Base-by-base conservation (phyloP, 768 basidiomycete genomes). In the Udeniomyces megalosporus region DNA sequence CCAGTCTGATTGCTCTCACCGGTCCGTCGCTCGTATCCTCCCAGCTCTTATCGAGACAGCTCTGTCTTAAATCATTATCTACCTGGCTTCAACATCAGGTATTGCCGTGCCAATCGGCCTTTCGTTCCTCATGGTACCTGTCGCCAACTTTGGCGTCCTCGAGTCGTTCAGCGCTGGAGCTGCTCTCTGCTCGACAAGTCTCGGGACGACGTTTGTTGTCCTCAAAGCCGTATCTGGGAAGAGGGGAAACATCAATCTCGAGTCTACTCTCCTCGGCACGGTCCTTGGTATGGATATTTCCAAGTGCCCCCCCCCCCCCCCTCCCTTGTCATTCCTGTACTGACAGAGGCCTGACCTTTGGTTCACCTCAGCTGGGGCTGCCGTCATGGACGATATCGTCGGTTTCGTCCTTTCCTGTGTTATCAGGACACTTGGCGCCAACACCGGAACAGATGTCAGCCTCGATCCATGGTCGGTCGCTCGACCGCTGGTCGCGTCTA, bases 121-220 rank as follows among this genome's bases (percentile, higher is more conserved):
- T 52, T 61, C 52, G 26, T 20, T 22, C 29, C 29, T 26, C n/a
- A 49, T 50, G 15, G 51, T 24, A 24, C 47, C 47, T 24, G 24
- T 24, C 28, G 49, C 24, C 4, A 4, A 8, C 1, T 55, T 22
- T 22, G 35, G 20, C 10, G n/a, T 20, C 0, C 66, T 80, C 3
- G 78, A 81, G 63, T 74, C 79, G 2, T 84, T 86, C 68, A 77
- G 80, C 0, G 80, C 81, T 0, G 83, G 83, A 0, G 80, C 82
- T 1, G 78, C 82, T 0, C 74, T 84, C 0, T 80, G 79, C 20
- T 80, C 81, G 0, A 85, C 83, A 0, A 82, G 80, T 0, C 76
- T 85, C 2, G 84, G 83, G 0, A 86, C 84, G 31, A 83, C 82
- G 0, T 76, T 85, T n/a, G 76, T 79, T 17, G 76, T 84, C 15